Base-by-base conservation (phyloP, 2,329 filamentous ascomycete genomes). In the Xylariaceae sp. region DNA sequence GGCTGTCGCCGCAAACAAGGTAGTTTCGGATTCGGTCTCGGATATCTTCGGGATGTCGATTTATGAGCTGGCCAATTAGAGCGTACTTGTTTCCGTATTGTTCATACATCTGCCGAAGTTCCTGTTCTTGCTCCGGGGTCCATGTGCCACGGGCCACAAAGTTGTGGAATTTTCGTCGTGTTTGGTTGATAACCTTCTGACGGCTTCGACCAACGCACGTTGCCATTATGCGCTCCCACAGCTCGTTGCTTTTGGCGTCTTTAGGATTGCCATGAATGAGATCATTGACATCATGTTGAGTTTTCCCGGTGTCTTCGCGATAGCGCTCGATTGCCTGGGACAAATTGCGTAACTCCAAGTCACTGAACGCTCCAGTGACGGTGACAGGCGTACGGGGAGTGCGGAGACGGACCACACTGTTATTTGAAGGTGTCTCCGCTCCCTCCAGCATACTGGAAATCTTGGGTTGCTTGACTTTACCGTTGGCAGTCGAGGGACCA, bases 1-100 rank as follows among this genome's bases (percentile, higher is more conserved):
- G 70, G 0, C 72, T 75, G 6, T 77, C 72, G 17, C 78, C 78
- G 47, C 80, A 83, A 41, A 83, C 69, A 18, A 87, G 68, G 58
- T 86, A 83, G 58, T 89, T 86, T 36, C 83, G 76, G 72, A 84
- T 88, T 3, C 86, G 81, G 63, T 89, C 86, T 44, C 85, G 78
- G 45, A 84, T 75, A 61, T 89, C 85, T 52, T 82, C 78, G 0
- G 79, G 74, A 36, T 82, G 77, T 6, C 87, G 82, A 53, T 83
- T 83, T 55, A 88, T 76, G 18, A 80, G 56, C n/a, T 74, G 70
- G 0, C 76, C 81, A 55, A 90, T 86, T 27, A 73, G 57, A 11
- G 75, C 75, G 83, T 86, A 90, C 51, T 81, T 78, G 14, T 71
- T 75, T 1, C 75, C 74, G 43, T 78, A 65, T n/a, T 66, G 53